phyloP scores from a whole-genome alignment of 176 grass and related monocot species.

The Triticum aestivum region IWGSC_CS_RefSeq_v2.1 NC_057803.1:83391478-83391977 shows the following conservation, averaged over 20 bases:
- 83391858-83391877: conserved; percentile 47
- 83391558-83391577: neutral
- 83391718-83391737: conserved; percentile 37
- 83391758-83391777: conserved; percentile 70
- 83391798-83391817: conserved; percentile 41
- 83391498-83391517: conserved; percentile 49
- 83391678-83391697: conserved; percentile 23
- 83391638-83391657: conserved; percentile 31
- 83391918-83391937: conserved; percentile 14
- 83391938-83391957: conserved; percentile 9
- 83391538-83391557: conserved; percentile 21
- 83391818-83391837: conserved; percentile 38
- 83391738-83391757: conserved; percentile 53
- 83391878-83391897: conserved; percentile 40
- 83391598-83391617: conserved; percentile 14
- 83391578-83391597: neutral
- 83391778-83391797: conserved; percentile 81
- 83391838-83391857: conserved; percentile 12
- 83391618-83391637: conserved; percentile 12
- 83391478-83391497: conserved; percentile 3
- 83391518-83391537: conserved; percentile 44
- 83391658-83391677: conserved; percentile 22
- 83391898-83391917: conserved; percentile 20
- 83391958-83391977: conserved; percentile 18
- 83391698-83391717: conserved; percentile 29